Conservation (phyloP, 2,329 filamentous ascomycete species). For the Fusarium continuum region DNA sequence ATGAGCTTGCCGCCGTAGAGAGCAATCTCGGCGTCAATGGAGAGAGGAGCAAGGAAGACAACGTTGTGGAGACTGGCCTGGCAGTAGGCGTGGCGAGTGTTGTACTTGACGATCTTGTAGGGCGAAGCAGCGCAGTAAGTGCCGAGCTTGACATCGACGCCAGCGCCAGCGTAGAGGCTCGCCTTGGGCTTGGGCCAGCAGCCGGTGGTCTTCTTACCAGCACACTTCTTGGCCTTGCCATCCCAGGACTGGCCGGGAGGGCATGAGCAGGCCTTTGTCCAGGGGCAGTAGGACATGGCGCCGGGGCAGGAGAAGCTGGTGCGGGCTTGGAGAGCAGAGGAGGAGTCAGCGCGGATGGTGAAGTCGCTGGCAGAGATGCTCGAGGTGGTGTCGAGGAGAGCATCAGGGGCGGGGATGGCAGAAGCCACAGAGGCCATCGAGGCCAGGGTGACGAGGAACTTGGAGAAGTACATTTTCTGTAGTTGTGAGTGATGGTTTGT, state of each 20-base stretch:
- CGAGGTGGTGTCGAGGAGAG: slow-evolving; percentile 46
- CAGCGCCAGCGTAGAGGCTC: slow-evolving; percentile 33
- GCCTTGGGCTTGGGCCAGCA: slow-evolving; percentile 48
- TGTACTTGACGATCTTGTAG: slow-evolving; percentile 49
- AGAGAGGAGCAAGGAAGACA: slow-evolving; percentile 47
- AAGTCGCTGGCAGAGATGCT: slow-evolving; percentile 28
- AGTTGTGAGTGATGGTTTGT: slow-evolving; percentile 6
- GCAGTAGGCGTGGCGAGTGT: slow-evolving; percentile 49
- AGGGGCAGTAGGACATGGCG: slow-evolving; percentile 50
- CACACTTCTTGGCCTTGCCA: slow-evolving; percentile 38
- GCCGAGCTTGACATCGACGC: slow-evolving; percentile 42
- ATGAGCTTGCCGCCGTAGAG: slow-evolving; percentile 39
- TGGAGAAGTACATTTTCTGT: slow-evolving; percentile 47
- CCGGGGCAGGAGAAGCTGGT: slow-evolving; percentile 47
- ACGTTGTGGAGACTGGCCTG: slow-evolving; percentile 48
- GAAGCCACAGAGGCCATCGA: slow-evolving; percentile 43
- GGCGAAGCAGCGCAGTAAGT: slow-evolving; percentile 50
- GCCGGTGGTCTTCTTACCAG: slow-evolving; percentile 41
- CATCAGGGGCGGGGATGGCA: slow-evolving; percentile 33
- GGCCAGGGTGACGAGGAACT: slow-evolving; percentile 38
- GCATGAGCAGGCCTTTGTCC: slow-evolving; percentile 55
- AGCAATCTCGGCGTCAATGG: slow-evolving; percentile 43
- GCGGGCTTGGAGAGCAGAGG: slow-evolving; percentile 34
- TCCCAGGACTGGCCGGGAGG: slow-evolving; percentile 54
- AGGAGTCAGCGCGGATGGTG: slow-evolving; percentile 25